Evolutionary conservation across 2,329 filamentous ascomycete species (phyloP), one percentile per base, ranked within the genome.

Genomic region (Alternaria metachromatica): DNA sequence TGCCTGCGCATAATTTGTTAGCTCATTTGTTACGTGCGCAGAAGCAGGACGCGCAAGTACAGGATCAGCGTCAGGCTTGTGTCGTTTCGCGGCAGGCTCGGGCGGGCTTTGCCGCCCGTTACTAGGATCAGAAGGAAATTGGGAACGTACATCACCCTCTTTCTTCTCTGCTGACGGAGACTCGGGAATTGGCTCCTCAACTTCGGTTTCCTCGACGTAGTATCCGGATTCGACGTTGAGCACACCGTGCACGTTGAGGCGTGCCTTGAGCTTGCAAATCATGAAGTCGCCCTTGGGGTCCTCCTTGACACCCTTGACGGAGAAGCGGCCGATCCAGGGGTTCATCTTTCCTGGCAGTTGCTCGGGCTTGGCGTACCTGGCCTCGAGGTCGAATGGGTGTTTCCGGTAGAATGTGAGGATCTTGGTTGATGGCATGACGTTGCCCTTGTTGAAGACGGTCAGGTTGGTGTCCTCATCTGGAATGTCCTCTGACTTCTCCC

Each of bases 351-450:
- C 94, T 18, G 96, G 96, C 9, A 99, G 89, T 58, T 87, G 83
- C 49, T 97, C 93, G 20, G 94, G 92, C 77, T 95, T 92, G 68
- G 92, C 90, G 80, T 99, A 99, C 74, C 92, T 91, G 64, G 96
- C 96, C 85, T 99, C 96, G 56, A 99, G 87, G 78, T 97, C 94
- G 81, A 98, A 99, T 50, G 94, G 88, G 83, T 98, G 93, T 86
- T 98, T 98, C 74, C 96, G 91, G 87, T 98, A 99, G 86, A 99
- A 99, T 43, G 96, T 99, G 58, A 99, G 89, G 71, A 99, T 98
- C 88, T 99, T 99, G 70, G 96, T 99, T 6, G 95, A 98, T 58
- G 96, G 96, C 87, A 99, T 91, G 68, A 97, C 90, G 78, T 97
- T 97, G 81, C 95, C 95, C 82, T 92, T 94, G 88, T 96, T 96